Percentiles rank a stretch among this genome's conserved stretches.
Evolutionary conservation across 441 rosid genomes (phyloP).

Genomic region (Bocquillonia castaneifolia): DNA sequence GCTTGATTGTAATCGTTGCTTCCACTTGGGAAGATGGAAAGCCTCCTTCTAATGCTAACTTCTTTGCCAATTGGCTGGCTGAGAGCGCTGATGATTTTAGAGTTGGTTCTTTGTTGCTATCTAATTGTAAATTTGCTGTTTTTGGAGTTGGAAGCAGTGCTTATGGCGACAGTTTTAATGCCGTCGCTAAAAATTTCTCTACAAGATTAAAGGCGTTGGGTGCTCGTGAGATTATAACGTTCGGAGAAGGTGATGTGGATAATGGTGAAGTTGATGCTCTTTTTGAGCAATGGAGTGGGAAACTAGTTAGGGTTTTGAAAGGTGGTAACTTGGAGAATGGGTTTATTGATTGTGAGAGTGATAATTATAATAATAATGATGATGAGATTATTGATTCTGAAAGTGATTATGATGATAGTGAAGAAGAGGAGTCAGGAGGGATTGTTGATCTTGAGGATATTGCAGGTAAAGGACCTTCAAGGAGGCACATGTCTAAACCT

Average conservation of each 20-base stretch:
- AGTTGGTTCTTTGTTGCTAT: slow-evolving; percentile 64
- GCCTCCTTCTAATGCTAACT: slow-evolving; percentile 53
- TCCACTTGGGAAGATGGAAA: slow-evolving; percentile 88
- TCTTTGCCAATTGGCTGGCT: slow-evolving; percentile 62
- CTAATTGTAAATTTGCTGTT: slow-evolving; percentile 59
- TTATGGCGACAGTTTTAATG: slow-evolving; percentile 65
- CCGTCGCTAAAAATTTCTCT: slow-evolving; percentile 60
- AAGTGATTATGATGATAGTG: slow-evolving; percentile 22
- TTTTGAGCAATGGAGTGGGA: slow-evolving; percentile 60
- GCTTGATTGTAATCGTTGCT: slow-evolving; percentile 50
- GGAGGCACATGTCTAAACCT: slow-evolving; percentile 37
- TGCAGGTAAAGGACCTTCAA: slow-evolving; percentile 82
- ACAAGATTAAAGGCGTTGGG: slow-evolving; percentile 61
- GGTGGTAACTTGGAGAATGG: slow-evolving; percentile 33
- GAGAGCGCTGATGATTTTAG: slow-evolving; percentile 89
- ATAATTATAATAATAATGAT: slow-evolving; percentile 37
- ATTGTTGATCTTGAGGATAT: slow-evolving; percentile 89
- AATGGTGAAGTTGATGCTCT: slow-evolving; percentile 50
- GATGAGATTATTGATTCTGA: slow-evolving; percentile 35
- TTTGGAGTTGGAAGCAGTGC: slow-evolving; percentile 77
- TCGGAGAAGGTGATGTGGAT: slow-evolving; percentile 69
- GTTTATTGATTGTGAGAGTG: slow-evolving; percentile 32
- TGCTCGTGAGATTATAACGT: slow-evolving; percentile 53
- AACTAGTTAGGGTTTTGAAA: slow-evolving; percentile 48
- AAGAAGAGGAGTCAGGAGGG: slow-evolving; percentile 32